These are phyloP conservation scores for Fusarium anthophilum DNA, from an alignment of 2,329 filamentous ascomycete genomes.

Conservation along the genomic window DNA sequence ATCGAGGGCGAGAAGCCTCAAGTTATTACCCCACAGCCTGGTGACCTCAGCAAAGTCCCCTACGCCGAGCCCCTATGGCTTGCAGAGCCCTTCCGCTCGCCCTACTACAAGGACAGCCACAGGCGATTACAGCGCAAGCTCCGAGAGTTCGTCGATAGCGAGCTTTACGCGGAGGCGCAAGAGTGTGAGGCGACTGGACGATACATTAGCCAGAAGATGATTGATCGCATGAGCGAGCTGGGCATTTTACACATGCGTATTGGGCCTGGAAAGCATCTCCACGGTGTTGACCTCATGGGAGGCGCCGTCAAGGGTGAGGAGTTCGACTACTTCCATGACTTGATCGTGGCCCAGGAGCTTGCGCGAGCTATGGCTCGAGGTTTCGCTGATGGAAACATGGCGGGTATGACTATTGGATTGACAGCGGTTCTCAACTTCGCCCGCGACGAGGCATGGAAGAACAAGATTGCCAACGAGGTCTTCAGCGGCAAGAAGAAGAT, in stretches of 20 bases:
- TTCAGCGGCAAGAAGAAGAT: slow-evolving; percentile 87
- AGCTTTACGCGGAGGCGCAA: slow-evolving; percentile 78
- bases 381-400: slow-evolving; percentile 88
- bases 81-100: slow-evolving; percentile 77
- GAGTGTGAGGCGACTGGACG: slow-evolving; percentile 79
- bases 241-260: slow-evolving; percentile 84
- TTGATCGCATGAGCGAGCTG: slow-evolving; percentile 79
- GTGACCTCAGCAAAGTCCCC: slow-evolving; percentile 79
- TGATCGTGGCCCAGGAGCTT: slow-evolving; percentile 80
- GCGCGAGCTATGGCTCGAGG: slow-evolving; percentile 76
- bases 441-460: slow-evolving; percentile 71
- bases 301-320: slow-evolving; percentile 80
- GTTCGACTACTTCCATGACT: slow-evolving; percentile 88
- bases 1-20: slow-evolving; percentile 79
- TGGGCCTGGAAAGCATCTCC: slow-evolving; percentile 83
- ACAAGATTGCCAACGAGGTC: slow-evolving; percentile 75
- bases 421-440: slow-evolving; percentile 85
- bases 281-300: slow-evolving; percentile 73
- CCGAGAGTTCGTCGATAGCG: slow-evolving; percentile 75
- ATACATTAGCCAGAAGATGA: slow-evolving; percentile 75
- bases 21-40: slow-evolving; percentile 73
- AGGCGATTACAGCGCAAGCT: slow-evolving; percentile 73
- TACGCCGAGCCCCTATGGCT: slow-evolving; percentile 90
- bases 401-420: slow-evolving; percentile 84
- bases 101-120: slow-evolving; percentile 84